These are phyloP conservation scores for Aspergillus piperis DNA, from an alignment of 2,329 filamentous ascomycete genomes.

Conservation along the genomic window DNA sequence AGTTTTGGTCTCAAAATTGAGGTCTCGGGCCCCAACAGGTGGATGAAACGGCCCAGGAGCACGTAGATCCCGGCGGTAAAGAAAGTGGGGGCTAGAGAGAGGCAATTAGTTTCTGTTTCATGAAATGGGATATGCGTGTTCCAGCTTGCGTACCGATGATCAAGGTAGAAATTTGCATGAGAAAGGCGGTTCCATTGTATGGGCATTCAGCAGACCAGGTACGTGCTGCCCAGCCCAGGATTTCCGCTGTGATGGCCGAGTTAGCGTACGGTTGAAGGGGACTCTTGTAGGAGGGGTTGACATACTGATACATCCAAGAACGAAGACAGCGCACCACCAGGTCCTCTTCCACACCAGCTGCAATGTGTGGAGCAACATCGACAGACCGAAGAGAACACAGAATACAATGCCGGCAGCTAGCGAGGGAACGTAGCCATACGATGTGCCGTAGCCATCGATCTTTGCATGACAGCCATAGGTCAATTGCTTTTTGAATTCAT, in stretches of 20 bases:
- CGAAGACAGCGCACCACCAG: conserved; percentile 44
- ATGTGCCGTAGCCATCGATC: conserved; percentile 26
- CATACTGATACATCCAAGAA: conserved; percentile 40
- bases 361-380: conserved; percentile 37
- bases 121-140: background rate
- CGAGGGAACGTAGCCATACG: conserved; percentile 39
- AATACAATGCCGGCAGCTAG: conserved; percentile 38
- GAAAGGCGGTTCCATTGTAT: conserved; percentile 52
- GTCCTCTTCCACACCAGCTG: conserved; percentile 40
- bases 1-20: conserved; percentile 46
- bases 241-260: conserved; percentile 33
- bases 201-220: conserved; percentile 53
- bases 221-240: conserved; percentile 53
- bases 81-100: conserved; percentile 47
- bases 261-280: conserved; percentile 6
- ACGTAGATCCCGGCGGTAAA: conserved; percentile 56
- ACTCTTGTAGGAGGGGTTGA: background rate
- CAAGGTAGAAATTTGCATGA: conserved; percentile 52
- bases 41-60: conserved; percentile 52
- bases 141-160: conserved; percentile 34
- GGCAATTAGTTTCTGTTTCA: background rate
- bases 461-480: conserved; percentile 28
- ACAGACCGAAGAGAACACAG: conserved; percentile 36
- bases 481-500: conserved; percentile 16
- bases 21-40: conserved; percentile 45